These are phyloP conservation scores for Apodospora peruviana DNA, from an alignment of 495 filamentous ascomycete species.

Conservation along the genomic window DNA sequence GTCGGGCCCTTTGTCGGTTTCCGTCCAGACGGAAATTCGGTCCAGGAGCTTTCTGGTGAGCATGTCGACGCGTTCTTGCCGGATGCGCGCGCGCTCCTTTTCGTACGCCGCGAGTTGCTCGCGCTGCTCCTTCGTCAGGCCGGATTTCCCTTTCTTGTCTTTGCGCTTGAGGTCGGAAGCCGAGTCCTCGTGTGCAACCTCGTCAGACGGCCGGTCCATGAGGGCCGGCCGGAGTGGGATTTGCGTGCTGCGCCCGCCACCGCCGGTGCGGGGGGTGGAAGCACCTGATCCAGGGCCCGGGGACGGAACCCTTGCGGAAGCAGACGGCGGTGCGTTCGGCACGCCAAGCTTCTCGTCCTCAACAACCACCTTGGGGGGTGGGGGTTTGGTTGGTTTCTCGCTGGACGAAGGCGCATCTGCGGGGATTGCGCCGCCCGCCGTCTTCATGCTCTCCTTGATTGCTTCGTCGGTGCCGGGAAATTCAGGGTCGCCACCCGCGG, in stretches of 20 bases:
- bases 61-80: constrained; percentile 85
- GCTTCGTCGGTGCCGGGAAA: constrained; percentile 44
- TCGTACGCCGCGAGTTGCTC: constrained; percentile 88
- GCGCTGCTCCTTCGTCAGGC: constrained; percentile 79
- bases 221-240: constrained; percentile 76
- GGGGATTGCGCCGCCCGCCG: constrained; percentile 18
- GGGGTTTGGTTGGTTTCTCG: constrained; percentile 17
- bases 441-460: constrained; percentile 42
- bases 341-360: constrained; percentile 32
- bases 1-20: constrained; percentile 83
- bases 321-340: constrained; percentile 8
- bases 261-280: constrained; percentile 48
- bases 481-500: constrained; percentile 31
- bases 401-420: neutral
- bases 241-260: constrained; percentile 42
- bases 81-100: constrained; percentile 71
- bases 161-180: constrained; percentile 57
- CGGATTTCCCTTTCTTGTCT: constrained; percentile 78
- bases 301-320: constrained; percentile 13
- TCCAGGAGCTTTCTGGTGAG: constrained; percentile 81
- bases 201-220: constrained; percentile 85
- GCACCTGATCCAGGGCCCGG: constrained; percentile 52
- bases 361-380: constrained; percentile 33
- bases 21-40: constrained; percentile 91
- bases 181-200: constrained; percentile 72